These are phyloP conservation scores for Cryptococcus jaspeensis DNA, from an alignment of 1,284 basidiomycete species.

Conservation along the genomic window DNA sequence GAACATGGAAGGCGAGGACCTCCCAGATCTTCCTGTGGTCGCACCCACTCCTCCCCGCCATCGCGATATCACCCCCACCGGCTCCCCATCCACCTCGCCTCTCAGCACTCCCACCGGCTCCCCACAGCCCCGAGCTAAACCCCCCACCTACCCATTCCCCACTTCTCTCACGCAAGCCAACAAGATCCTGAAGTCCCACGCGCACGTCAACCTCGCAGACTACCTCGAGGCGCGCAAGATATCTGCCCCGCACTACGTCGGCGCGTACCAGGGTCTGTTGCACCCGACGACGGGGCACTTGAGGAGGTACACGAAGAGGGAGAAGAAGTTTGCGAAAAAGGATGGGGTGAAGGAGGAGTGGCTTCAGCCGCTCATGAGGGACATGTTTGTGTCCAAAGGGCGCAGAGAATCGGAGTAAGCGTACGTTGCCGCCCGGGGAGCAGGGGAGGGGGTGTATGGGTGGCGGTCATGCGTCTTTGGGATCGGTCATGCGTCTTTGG, in stretches of 20 bases:
- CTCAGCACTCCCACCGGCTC: background rate
- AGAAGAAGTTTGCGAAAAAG: conserved; percentile 22
- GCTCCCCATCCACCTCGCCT: background rate
- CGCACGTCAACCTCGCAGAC: conserved; percentile 42
- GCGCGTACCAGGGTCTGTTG: conserved; percentile 22
- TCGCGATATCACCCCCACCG: conserved; percentile 1
- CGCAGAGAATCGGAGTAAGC: too few species aligned
- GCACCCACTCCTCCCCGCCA: conserved; percentile 5
- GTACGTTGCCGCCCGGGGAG: too few species aligned
- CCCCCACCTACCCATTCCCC: conserved; percentile 27
- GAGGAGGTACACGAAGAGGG: conserved; percentile 21
- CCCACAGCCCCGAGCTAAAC: conserved; percentile 1
- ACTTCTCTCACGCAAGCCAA: conserved; percentile 31
- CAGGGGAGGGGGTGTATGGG: too few species aligned
- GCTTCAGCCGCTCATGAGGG: conserved; percentile 42
- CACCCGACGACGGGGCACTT: conserved; percentile 22
- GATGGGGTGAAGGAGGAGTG: conserved; percentile 32
- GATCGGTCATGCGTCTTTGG: too few species aligned
- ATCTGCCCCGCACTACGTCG: conserved; percentile 9
- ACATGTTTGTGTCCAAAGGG: conserved; percentile 6
- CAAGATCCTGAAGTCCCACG: conserved; percentile 29
- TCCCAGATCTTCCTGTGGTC: conserved; percentile 16
- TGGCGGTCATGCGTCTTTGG: too few species aligned
- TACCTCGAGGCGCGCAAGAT: conserved; percentile 33
- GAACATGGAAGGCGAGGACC: conserved; percentile 14